Evolutionary conservation across 306 rosid species (phyloP).

Genomic region (Citrullus amarus): DNA sequence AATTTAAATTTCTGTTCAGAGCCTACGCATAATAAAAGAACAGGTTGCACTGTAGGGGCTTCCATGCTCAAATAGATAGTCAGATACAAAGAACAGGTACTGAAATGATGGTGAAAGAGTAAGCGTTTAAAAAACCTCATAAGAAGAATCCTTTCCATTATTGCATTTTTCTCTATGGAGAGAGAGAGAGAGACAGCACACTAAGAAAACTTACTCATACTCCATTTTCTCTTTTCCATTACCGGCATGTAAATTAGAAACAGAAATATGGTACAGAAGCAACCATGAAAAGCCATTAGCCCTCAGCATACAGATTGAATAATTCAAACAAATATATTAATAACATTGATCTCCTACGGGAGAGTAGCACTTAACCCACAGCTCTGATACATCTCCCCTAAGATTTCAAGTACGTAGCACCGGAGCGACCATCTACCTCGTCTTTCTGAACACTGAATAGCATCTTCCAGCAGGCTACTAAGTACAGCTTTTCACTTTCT

Average conservation of each 20-base stretch:
- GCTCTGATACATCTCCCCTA: neutral
- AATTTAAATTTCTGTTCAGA: neutral
- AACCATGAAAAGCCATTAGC: neutral
- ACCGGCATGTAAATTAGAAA: neutral
- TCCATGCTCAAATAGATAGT: neutral
- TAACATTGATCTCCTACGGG: neutral
- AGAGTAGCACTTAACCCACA: neutral
- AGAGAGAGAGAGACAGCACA: neutral
- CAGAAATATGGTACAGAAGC: neutral
- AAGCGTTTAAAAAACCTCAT: neutral
- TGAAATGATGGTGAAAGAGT: neutral
- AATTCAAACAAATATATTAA: neutral
- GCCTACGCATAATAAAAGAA: neutral
- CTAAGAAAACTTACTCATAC: neutral
- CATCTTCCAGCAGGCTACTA: slow-evolving; percentile 1
- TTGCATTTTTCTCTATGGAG: neutral
- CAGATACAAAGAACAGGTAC: neutral
- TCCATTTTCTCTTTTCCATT: neutral
- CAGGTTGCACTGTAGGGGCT: neutral
- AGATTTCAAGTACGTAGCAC: neutral
- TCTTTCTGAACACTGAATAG: slow-evolving; percentile 11
- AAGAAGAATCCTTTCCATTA: neutral
- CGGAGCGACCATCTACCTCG: slow-evolving; percentile 5
- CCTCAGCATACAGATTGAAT: neutral
- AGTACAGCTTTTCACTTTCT: neutral